Evolutionary conservation across 139 green algal genomes (phyloP), one percentile per base, ranked within the genome.

Genomic region (Coelastrella sp.): DNA sequence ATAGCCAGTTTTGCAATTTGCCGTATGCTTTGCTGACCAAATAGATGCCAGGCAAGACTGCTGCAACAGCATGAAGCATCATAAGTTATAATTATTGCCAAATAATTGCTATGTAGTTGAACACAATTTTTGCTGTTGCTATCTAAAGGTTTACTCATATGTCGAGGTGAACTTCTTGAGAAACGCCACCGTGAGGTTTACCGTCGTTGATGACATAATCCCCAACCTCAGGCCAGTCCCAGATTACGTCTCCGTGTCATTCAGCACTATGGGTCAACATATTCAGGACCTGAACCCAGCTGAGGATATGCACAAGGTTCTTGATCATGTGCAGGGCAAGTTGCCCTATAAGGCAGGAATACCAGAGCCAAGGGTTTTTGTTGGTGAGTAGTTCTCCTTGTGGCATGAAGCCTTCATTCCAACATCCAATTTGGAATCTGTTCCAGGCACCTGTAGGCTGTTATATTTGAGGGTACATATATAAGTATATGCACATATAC

Each of bases 151-250:
- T 2, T 78, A 59, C 11, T 78, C 68, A 8, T 78, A 78, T 48
- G 7, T 78, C 1, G 68, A 78, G 25, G 27, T 78, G 5, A 78
- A 78, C 68, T 37, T 78, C 40, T 38, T 78, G 38, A 78, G 59
- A 35, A 78, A 78, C 25, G 40, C 40, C 68, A 57, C 68, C 21
- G 25, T 78, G 7, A 25, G 35, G 21, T 78, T 40, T 40, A 78
- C 68, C 40, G 40, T 78, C 40, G 59, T 78, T 27, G 68, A 78
- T 53, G 68, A 78, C 25, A 23, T 78, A 35, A 78, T 78, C 25
- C 68, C 40, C 40, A 40, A 23, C 40, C 40, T 78, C 5, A 53
- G 40, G 4, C 68, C 68, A n/a, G 43, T 48, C 40, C 68, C 68
- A 19, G 68, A 78, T 37, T 78, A 60, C 40, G 40, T 78, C 15